These are phyloP conservation scores for Ustilago cynodontis DNA, from an alignment of 1,284 basidiomycete species.

Conservation along the genomic window DNA sequence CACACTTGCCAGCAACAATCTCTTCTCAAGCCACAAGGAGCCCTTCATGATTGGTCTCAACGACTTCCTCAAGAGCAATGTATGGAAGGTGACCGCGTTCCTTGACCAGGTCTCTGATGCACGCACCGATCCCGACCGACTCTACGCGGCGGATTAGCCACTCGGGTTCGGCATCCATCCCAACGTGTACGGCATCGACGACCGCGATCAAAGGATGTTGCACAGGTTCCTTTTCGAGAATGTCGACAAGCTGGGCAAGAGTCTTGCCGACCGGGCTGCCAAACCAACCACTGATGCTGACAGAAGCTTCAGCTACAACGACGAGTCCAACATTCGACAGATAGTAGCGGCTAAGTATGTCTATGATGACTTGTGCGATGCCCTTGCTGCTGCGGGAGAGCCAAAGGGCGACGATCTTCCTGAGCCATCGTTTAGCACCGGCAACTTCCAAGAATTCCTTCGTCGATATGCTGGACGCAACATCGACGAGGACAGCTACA, in stretches of 20 bases:
- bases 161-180: constrained; percentile 65
- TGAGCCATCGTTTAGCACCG: constrained; percentile 33
- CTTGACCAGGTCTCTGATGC: constrained; percentile 65
- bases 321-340: constrained; percentile 9
- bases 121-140: constrained; percentile 61
- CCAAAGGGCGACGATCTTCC: constrained; percentile 44
- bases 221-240: constrained; percentile 64
- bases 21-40: constrained; percentile 65
- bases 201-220: constrained; percentile 54
- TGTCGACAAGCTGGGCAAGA: constrained; percentile 61
- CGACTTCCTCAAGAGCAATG: constrained; percentile 64
- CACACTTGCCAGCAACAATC: constrained; percentile 64
- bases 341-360: constrained; percentile 26
- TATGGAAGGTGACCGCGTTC: constrained; percentile 64
- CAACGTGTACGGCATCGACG: constrained; percentile 60
- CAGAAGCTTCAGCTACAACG: constrained; percentile 6
- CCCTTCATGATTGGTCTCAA: constrained; percentile 65
- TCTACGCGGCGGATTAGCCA: constrained; percentile 64
- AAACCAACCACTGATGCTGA: constrained; percentile 1
- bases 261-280: constrained; percentile 42
- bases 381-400: constrained; percentile 53
- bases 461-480: constrained; percentile 56
- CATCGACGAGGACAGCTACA: constrained; percentile 57
- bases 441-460: constrained; percentile 59
- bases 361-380: constrained; percentile 59